Evolutionary conservation across 768 basidiomycete genomes (phyloP).

Genomic region (Austroboletus festivus): DNA sequence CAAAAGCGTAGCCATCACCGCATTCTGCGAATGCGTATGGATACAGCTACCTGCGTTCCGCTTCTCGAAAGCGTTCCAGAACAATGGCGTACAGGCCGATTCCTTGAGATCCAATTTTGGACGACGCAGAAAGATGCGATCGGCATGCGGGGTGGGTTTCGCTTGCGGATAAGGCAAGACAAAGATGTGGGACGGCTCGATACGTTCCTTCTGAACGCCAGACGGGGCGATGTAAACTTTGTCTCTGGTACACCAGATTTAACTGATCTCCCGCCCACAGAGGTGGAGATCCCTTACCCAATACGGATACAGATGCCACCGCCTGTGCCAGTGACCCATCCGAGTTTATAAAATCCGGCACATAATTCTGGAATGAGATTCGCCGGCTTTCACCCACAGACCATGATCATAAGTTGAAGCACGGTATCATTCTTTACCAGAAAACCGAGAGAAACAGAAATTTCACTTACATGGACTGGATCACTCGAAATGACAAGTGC

Average conservation of each 20-base stretch:
- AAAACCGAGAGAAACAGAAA: neutral
- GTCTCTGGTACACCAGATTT: constrained; percentile 40
- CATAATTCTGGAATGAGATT: constrained; percentile 88
- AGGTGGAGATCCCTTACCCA: constrained; percentile 38
- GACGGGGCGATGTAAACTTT: constrained; percentile 86
- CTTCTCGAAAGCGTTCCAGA: constrained; percentile 88
- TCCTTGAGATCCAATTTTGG: constrained; percentile 73
- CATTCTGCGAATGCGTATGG: constrained; percentile 89
- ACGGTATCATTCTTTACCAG: too few relatives aligned
- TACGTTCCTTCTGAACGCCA: constrained; percentile 89
- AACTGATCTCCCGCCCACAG: neutral
- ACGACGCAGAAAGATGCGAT: constrained; percentile 75
- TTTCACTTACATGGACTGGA: constrained; percentile 59
- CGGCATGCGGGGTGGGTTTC: constrained; percentile 53
- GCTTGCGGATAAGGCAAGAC: constrained; percentile 77
- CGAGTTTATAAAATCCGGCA: constrained; percentile 77
- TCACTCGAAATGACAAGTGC: constrained; percentile 56
- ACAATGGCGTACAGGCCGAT: constrained; percentile 84
- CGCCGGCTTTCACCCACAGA: constrained; percentile 50
- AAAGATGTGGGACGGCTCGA: constrained; percentile 79
- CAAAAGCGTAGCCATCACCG: constrained; percentile 82
- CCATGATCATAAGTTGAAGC: too few relatives aligned
- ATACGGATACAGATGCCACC: constrained; percentile 74
- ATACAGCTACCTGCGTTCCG: constrained; percentile 82
- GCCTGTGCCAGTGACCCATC: constrained; percentile 92